Evolutionary conservation across 1,139 yeast species (phyloP).

Genomic region (Saccharomyces hybrid): DNA sequence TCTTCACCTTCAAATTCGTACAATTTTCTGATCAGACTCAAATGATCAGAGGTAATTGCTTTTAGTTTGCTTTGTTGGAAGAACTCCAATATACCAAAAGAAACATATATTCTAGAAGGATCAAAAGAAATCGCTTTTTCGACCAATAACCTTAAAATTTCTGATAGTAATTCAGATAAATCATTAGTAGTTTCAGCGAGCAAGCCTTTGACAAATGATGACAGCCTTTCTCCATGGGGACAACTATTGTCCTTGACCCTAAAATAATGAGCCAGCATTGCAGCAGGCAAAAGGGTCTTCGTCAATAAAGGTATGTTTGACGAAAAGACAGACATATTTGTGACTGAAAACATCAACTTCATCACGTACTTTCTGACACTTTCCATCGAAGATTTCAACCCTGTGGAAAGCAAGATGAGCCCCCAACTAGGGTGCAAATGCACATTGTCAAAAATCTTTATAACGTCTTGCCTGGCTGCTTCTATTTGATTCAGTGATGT

Average conservation of each 20-base stretch:
- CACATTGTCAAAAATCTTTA: constrained; percentile 44
- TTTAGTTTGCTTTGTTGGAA: constrained; percentile 32
- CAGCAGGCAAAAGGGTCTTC: constrained; percentile 49
- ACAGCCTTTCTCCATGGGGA: constrained; percentile 48
- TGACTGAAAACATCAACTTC: constrained; percentile 46
- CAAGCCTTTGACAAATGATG: constrained; percentile 42
- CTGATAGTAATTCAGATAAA: constrained; percentile 24
- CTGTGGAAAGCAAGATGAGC: constrained; percentile 62
- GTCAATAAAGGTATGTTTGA: constrained; percentile 40
- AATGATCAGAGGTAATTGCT: constrained; percentile 31
- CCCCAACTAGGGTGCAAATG: constrained; percentile 67
- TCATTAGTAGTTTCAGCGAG: constrained; percentile 32
- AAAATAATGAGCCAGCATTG: constrained; percentile 60
- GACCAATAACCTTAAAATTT: constrained; percentile 42
- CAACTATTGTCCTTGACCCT: constrained; percentile 38
- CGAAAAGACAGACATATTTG: constrained; percentile 43
- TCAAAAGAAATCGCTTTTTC: constrained; percentile 51
- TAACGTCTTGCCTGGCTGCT: constrained; percentile 64
- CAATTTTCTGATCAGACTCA: constrained; percentile 35
- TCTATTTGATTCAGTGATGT: constrained; percentile 81
- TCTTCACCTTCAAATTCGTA: constrained; percentile 56
- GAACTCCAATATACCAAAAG: constrained; percentile 52
- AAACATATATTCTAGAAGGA: constrained; percentile 59
- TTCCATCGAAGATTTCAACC: constrained; percentile 71
- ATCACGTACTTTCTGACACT: constrained; percentile 63